Base-by-base conservation (phyloP, 495 filamentous ascomycete species). In the Penicillium canariense region DNA sequence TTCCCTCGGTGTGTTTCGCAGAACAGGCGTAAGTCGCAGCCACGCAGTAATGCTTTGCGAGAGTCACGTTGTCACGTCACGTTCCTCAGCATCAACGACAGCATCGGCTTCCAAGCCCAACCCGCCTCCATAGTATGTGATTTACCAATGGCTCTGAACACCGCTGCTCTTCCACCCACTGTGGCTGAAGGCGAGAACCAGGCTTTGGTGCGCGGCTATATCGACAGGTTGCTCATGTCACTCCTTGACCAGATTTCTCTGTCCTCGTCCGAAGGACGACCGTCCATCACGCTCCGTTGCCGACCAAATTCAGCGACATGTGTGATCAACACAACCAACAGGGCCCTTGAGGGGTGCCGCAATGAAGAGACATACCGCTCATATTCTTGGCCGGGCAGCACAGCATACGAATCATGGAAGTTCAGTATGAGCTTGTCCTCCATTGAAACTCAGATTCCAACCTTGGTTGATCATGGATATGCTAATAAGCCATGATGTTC, bases 331-430 rank as follows among this genome's bases (percentile, higher is more conserved):
- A 48, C 57, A 1, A 22, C 27, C 18, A 72, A 26, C 32, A 63
- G 66, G 11, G 69, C 72, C 1, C 62, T 75, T 0, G 73, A 73
- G 48, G 43, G 59, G 28, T 44, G 15, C 2, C 36, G 50, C 2
- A 53, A 52, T 30, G 23, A 26, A 17, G 62, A 56, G 2, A 54
- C 55, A 23, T 43, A 47, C 9, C 55, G 59, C 7, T 75, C 63
- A 12, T 76, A 75, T 50, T 74, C 61, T 0, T 89, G 85, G 71
- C 86, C 86, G 12, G 86, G 83, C 8, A 80, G 66, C 48, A 79
- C 74, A 23, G 63, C 70, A 3, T 65, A 80, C 46, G 86, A 88
- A 67, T 83, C 85, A 4, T 84, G 82, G 83, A 82, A 77, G 61
- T 89, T 88, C 55, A 80, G 86, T 88, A 76, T 17, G 63, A 6